A percentile compares a stretch with the other conserved stretches of the same genome.
These are phyloP conservation scores for Coffea humblotiana DNA, from an alignment of 305 asterid species.

Conservation along the genomic window DNA sequence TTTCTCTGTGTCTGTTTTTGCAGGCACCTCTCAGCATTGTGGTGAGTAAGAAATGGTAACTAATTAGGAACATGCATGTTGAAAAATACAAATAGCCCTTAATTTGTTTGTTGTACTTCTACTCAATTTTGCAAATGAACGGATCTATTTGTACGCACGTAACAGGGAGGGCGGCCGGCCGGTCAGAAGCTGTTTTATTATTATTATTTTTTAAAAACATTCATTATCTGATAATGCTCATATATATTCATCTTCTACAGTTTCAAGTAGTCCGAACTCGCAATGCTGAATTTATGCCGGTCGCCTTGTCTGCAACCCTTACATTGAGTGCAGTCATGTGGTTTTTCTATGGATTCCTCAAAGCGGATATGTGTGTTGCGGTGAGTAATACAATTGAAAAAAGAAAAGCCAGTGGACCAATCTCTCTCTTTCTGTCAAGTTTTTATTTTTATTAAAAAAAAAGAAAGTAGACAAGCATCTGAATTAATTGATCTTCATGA, in stretches of 20 bases:
- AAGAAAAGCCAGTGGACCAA: no score
- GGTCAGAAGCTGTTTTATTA: not conserved
- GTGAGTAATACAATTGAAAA: slow-evolving; percentile 34
- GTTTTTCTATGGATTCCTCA: slow-evolving; percentile 61
- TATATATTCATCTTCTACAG: slow-evolving; percentile 27
- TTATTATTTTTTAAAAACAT: not conserved
- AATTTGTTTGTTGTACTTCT: not conserved
- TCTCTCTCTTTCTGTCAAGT: no score
- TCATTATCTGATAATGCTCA: not conserved
- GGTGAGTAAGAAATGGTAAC: slow-evolving; percentile 30
- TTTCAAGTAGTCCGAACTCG: slow-evolving; percentile 65
- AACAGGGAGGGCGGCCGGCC: not conserved
- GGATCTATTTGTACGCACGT: no score
- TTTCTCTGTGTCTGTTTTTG: slow-evolving; percentile 57
- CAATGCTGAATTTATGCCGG: slow-evolving; percentile 78
- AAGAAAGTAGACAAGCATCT: no score
- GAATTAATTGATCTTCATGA: no score
- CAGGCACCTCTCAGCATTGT: slow-evolving; percentile 69
- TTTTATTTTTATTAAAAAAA: not conserved
- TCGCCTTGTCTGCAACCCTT: slow-evolving; percentile 62
- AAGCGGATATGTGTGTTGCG: slow-evolving; percentile 57
- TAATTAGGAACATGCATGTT: not conserved
- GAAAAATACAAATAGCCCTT: not conserved
- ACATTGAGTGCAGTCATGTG: slow-evolving; percentile 71
- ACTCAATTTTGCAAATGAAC: not conserved